Conservation (phyloP, 352 stramenopile genomes). For the Phytophthora gonapodyides region DNA sequence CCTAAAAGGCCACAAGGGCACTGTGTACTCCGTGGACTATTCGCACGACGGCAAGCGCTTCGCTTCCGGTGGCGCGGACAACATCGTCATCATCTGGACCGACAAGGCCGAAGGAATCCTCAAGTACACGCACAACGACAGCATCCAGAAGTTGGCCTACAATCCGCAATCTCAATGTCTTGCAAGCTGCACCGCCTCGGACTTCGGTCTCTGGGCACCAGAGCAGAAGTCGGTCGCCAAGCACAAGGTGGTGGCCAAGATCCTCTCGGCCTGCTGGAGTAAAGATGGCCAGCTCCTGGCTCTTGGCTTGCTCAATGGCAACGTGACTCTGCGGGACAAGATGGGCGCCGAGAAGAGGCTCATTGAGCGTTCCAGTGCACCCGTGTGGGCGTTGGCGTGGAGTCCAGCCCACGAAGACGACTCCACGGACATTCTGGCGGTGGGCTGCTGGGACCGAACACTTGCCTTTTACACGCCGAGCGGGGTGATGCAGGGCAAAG, state of each 20-base stretch:
- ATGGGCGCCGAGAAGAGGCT: conserved; percentile 90
- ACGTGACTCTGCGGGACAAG: conserved; percentile 92
- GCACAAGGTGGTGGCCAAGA: conserved; percentile 94
- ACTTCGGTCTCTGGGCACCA: conserved; percentile 95
- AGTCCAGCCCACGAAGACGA: conserved; percentile 81
- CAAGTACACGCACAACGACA: conserved; percentile 97
- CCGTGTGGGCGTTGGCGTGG: conserved; percentile 90
- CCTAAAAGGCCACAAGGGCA: conserved; percentile 91
- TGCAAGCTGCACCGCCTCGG: conserved; percentile 91
- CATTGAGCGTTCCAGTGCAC: conserved; percentile 81
- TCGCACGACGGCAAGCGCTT: conserved; percentile 92
- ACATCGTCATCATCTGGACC: conserved; percentile 97
- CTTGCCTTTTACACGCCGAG: conserved; percentile 92
- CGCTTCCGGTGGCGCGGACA: conserved; percentile 92
- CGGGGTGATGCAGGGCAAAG: conserved; percentile 85
- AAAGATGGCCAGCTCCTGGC: conserved; percentile 92
- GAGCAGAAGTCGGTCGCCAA: conserved; percentile 95
- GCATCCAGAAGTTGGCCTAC: conserved; percentile 92
- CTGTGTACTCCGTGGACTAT: conserved; percentile 94
- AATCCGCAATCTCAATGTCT: conserved; percentile 93
- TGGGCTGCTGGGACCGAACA: conserved; percentile 95
- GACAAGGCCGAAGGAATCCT: conserved; percentile 94
- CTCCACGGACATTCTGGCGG: conserved; percentile 80
- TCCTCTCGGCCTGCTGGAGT: conserved; percentile 92
- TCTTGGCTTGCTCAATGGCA: conserved; percentile 91